Percentiles rank a stretch among this genome's conserved stretches.
These are phyloP conservation scores for Crithidia brevicula DNA, from an alignment of 208 protist species.

Conservation along the genomic window DNA sequence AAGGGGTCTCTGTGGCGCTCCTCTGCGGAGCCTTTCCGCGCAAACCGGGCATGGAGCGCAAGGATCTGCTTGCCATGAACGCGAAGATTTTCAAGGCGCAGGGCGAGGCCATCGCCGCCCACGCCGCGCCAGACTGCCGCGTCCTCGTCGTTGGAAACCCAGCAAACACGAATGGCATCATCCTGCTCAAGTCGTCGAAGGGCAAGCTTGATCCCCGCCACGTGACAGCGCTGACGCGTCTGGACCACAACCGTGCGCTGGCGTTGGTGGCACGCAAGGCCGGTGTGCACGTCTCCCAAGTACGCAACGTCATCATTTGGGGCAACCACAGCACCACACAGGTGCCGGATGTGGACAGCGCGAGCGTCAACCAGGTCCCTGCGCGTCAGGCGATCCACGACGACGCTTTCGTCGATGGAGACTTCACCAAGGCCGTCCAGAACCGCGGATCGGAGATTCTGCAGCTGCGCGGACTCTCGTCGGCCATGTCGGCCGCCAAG, in stretches of 20 bases:
- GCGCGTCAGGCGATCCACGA: slow-evolving; percentile 68
- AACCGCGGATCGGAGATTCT: slow-evolving; percentile 94
- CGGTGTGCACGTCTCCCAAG: slow-evolving; percentile 57
- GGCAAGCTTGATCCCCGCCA: slow-evolving; percentile 83
- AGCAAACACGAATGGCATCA: slow-evolving; percentile 97
- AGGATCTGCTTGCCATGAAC: slow-evolving; percentile 96
- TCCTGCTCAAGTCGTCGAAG: slow-evolving; percentile 83
- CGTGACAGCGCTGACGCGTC: slow-evolving; percentile 96
- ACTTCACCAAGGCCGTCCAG: slow-evolving; percentile 91
- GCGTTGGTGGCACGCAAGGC: slow-evolving; percentile 85
- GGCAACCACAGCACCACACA: slow-evolving; percentile 97
- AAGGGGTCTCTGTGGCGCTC: slow-evolving; percentile 78
- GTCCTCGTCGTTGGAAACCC: slow-evolving; percentile 97
- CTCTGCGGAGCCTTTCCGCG: slow-evolving; percentile 90
- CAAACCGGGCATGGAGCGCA: slow-evolving; percentile 96
- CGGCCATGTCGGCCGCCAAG: slow-evolving; percentile 94
- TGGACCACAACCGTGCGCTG: slow-evolving; percentile 96
- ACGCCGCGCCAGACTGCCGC: slow-evolving; percentile 80
- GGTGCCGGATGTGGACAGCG: slow-evolving; percentile 92
- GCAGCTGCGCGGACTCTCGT: slow-evolving; percentile 79
- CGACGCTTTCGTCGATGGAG: slow-evolving; percentile 65
- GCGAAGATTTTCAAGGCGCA: slow-evolving; percentile 95
- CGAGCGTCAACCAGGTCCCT: slow-evolving; percentile 56
- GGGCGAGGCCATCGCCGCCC: slow-evolving; percentile 88
- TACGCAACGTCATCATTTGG: slow-evolving; percentile 95